These are phyloP conservation scores for Immersiella caudata DNA, from an alignment of 495 filamentous ascomycete genomes.

Conservation along the genomic window DNA sequence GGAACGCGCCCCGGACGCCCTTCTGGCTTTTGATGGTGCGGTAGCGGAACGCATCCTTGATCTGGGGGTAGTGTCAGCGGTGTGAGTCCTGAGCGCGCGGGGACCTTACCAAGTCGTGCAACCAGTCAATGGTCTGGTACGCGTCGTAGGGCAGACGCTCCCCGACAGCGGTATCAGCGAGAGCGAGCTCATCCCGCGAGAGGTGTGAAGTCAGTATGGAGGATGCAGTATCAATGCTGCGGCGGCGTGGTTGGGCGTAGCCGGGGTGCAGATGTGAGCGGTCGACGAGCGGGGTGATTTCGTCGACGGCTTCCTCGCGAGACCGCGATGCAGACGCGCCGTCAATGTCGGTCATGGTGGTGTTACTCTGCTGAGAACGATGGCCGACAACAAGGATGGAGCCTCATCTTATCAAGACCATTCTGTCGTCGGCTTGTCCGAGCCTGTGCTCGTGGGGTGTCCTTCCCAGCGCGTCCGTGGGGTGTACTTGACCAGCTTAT, in stretches of 20 bases:
- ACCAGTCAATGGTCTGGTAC: constrained; percentile 48
- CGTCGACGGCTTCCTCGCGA: neutral
- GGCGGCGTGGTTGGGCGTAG: constrained; percentile 8
- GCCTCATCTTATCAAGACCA: neutral
- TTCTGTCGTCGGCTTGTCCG: neutral
- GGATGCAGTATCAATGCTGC: constrained; percentile 18
- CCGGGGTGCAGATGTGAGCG: constrained; percentile 9
- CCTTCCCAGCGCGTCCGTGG: neutral
- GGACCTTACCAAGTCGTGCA: constrained; percentile 52
- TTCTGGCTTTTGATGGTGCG: constrained; percentile 16
- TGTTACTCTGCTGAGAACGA: neutral
- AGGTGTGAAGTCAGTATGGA: constrained; percentile 29
- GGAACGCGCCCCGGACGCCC: constrained; percentile 41
- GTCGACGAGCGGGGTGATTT: constrained; percentile 22
- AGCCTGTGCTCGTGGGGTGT: too few species aligned
- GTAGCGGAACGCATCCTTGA: constrained; percentile 60
- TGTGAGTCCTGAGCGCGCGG: neutral
- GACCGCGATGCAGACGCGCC: neutral
- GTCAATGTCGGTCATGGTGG: neutral
- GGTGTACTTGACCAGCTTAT: neutral
- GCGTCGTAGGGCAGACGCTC: constrained; percentile 59
- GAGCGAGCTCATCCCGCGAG: constrained; percentile 49
- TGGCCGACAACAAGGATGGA: neutral
- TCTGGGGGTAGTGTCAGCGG: neutral
- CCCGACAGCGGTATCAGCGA: constrained; percentile 49